Percentiles rank a stretch among this genome's conserved stretches.
Evolutionary conservation across 108 stramenopile genomes (phyloP).

Genomic region (Chaetoceros tenuissimus): DNA sequence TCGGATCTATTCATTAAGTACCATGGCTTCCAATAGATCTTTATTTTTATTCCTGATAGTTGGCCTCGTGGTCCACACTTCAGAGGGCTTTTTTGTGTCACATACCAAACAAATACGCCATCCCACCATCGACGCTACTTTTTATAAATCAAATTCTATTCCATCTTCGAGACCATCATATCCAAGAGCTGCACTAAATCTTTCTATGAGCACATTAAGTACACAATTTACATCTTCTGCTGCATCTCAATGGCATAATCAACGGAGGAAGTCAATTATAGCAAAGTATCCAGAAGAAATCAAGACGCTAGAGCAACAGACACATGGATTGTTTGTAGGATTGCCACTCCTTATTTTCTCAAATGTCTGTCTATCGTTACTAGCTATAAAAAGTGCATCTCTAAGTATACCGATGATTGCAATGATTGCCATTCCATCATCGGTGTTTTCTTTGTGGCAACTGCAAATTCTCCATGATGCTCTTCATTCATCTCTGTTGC

Average conservation of each 20-base stretch:
- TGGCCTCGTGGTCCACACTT: too few relatives aligned
- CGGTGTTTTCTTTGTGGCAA: slow-evolving; percentile 62
- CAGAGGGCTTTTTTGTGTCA: too few relatives aligned
- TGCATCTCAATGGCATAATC: slow-evolving; percentile 62
- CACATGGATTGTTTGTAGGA: slow-evolving; percentile 40
- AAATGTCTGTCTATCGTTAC: slow-evolving; percentile 32
- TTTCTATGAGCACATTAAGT: too few relatives aligned
- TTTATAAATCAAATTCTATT: too few relatives aligned
- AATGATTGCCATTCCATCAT: slow-evolving; percentile 52
- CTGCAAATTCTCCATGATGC: slow-evolving; percentile 65
- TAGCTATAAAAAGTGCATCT: slow-evolving; percentile 29
- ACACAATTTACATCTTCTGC: slow-evolving; percentile 19
- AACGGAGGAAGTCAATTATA: slow-evolving; percentile 55
- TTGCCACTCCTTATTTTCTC: slow-evolving; percentile 39
- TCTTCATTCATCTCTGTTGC: slow-evolving; percentile 49
- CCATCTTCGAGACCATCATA: too few relatives aligned
- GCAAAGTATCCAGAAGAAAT: slow-evolving; percentile 47
- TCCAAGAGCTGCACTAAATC: too few relatives aligned
- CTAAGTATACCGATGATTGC: slow-evolving; percentile 6
- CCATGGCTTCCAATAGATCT: too few relatives aligned
- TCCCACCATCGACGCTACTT: too few relatives aligned
- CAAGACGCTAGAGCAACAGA: slow-evolving; percentile 28
- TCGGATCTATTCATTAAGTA: too few relatives aligned
- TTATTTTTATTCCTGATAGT: too few relatives aligned
- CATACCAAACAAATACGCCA: too few relatives aligned